Evolutionary conservation across 2,329 filamentous ascomycete genomes (phyloP).

Genomic region (Aureobasidium vineae): DNA sequence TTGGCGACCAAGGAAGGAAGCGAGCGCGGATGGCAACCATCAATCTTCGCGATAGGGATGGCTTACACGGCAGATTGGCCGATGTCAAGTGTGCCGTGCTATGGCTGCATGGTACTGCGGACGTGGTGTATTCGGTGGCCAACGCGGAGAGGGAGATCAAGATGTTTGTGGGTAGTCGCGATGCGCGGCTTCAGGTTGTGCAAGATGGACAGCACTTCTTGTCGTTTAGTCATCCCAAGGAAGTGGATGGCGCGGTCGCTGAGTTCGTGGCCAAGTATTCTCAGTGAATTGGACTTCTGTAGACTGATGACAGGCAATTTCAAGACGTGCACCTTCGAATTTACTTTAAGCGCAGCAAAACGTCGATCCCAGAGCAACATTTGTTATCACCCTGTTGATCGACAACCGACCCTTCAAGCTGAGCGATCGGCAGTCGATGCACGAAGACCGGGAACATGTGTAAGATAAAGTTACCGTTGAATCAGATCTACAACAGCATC

Average conservation of each 20-base stretch:
- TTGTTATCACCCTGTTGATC: background rate
- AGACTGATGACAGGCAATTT: too few relatives aligned
- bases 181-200: background rate
- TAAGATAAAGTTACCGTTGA: background rate
- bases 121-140: slow-evolving; percentile 44
- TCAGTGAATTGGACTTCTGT: too few relatives aligned
- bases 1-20: slow-evolving; percentile 50
- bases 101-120: slow-evolving; percentile 50
- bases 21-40: slow-evolving; percentile 52
- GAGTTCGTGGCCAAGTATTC: slow-evolving; percentile 31
- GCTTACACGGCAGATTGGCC: slow-evolving; percentile 46
- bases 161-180: slow-evolving; percentile 45
- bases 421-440: background rate
- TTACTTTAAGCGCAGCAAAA: too few relatives aligned
- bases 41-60: slow-evolving; percentile 51
- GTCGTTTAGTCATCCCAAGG: background rate
- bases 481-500: too few relatives aligned
- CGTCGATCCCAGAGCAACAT: too few relatives aligned
- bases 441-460: too few relatives aligned
- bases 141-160: slow-evolving; percentile 51
- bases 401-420: background rate
- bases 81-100: slow-evolving; percentile 53
- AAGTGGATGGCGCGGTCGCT: slow-evolving; percentile 42
- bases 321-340: too few relatives aligned
- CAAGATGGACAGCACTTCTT: background rate